These are phyloP conservation scores for Grosmannia penicillata DNA, from an alignment of 2,329 filamentous ascomycete species.

Conservation along the genomic window DNA sequence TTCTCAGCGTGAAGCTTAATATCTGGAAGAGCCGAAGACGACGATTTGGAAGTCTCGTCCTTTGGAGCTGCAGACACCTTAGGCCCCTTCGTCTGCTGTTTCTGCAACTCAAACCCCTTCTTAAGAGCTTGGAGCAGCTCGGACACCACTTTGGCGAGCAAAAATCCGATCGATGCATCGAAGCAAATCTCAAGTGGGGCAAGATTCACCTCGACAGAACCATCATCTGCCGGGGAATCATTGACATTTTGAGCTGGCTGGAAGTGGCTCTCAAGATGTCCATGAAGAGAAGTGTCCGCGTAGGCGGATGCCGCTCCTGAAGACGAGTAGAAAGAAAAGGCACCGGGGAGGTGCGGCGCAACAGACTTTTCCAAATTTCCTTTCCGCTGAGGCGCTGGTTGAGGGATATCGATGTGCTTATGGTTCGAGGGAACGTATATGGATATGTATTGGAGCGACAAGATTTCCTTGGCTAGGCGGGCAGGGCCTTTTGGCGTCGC, in stretches of 20 bases:
- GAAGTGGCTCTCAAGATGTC: slow-evolving; percentile 7
- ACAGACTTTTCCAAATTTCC: slow-evolving; percentile 20
- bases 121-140: slow-evolving; percentile 24
- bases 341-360: slow-evolving; percentile 41
- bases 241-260: not conserved
- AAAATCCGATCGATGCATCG: slow-evolving; percentile 40
- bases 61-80: not conserved
- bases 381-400: slow-evolving; percentile 2
- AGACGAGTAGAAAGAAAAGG: slow-evolving; percentile 37
- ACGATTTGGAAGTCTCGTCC: not conserved
- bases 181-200: slow-evolving; percentile 37
- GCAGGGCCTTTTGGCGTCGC: slow-evolving; percentile 37
- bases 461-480: slow-evolving; percentile 39
- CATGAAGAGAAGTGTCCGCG: slow-evolving; percentile 1
- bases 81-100: not conserved
- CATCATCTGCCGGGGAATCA: slow-evolving; percentile 13
- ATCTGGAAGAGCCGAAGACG: slow-evolving; percentile 16
- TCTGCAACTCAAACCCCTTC: slow-evolving; percentile 2
- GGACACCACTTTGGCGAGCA: slow-evolving; percentile 34
- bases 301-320: slow-evolving; percentile 4
- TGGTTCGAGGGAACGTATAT: slow-evolving; percentile 38
- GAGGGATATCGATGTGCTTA: slow-evolving; percentile 24
- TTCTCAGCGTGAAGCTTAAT: slow-evolving; percentile 31
- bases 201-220: slow-evolving; percentile 32
- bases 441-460: slow-evolving; percentile 34